Base-by-base conservation (phyloP, 192 early-diverging fungal genomes). In the Linnemannia elongata region DNA sequence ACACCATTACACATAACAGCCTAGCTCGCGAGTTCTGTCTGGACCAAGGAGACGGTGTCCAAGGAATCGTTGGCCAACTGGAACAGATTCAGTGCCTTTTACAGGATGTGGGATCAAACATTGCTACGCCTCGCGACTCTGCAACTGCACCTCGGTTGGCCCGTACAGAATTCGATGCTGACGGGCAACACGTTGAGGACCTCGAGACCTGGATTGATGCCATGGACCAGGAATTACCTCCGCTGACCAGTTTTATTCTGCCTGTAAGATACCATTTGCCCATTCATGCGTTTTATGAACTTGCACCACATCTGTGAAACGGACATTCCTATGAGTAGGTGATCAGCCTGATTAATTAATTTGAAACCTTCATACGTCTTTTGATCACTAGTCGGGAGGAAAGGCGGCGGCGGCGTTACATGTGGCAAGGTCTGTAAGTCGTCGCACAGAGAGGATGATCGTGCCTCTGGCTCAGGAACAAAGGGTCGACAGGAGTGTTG, bases 151-250 rank as follows among this genome's bases (percentile, higher is more conserved):
- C 82, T 47, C 90, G 93, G 33, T 74, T 95, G n/a, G 93, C 87
- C n/a, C 90, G 91, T 24, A 98, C 96, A 8, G 80, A 89, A 63
- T 98, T 98, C 88, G 97, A 98, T 75, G 66, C 88, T 0, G 90
- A 95, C 33, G 95, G 95, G 15, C 38, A 89, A 35, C 90, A 94
- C 44, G 92, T 91, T 30, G 69, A 68, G 38, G 92, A 94, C 71
- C 87, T 98, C 3, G 97, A 97, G 84, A 20, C 41, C 9, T 98
- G 97, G 97, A 97, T 97, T 30, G 97, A 98, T 88, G 90, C 93
- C 41, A 84, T 96, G 83, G 91, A 95, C 78, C 88, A 75, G 60
- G 76, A 89, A 44, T 91, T 97, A 82, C 96, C 96, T 30, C 93
- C 94, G 55, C 89, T 97, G 55, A 92, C 90, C 24, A 94, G 94